phyloP scores from a whole-genome alignment of 2,329 filamentous ascomycete genomes.

The Tolypocladium sp. region DNA sequence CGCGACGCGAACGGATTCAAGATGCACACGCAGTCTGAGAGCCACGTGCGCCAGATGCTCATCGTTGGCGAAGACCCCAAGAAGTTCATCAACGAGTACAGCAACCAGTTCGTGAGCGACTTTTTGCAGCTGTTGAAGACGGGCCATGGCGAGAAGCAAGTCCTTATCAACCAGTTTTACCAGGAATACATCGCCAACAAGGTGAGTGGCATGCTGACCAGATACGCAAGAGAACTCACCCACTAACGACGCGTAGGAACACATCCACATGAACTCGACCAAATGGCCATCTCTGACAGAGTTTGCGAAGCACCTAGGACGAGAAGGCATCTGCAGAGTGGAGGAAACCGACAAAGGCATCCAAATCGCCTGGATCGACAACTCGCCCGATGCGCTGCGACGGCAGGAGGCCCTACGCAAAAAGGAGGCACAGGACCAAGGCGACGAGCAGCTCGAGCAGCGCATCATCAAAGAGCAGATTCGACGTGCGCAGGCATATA shows the following conservation, averaged over 20 bases:
- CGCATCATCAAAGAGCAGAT: conserved; percentile 78
- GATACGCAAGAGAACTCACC: background rate
- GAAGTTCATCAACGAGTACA: conserved; percentile 75
- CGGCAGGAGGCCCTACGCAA: conserved; percentile 71
- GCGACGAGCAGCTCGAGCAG: conserved; percentile 84
- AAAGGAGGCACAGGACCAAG: conserved; percentile 80
- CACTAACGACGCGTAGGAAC: conserved; percentile 34
- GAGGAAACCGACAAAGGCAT: conserved; percentile 84
- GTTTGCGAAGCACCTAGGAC: conserved; percentile 77
- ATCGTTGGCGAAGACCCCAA: conserved; percentile 80
- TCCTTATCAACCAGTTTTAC: conserved; percentile 89
- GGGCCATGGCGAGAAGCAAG: conserved; percentile 80
- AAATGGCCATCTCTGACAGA: conserved; percentile 83
- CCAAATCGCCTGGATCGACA: conserved; percentile 85
- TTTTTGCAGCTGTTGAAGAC: conserved; percentile 72
- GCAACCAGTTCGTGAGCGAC: conserved; percentile 69
- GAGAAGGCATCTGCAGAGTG: conserved; percentile 80
- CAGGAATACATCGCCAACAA: conserved; percentile 86
- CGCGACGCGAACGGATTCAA: conserved; percentile 88
- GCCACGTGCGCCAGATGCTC: conserved; percentile 82
- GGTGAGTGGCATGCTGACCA: background rate
- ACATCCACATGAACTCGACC: conserved; percentile 91
- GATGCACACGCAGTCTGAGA: conserved; percentile 77
- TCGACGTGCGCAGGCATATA: conserved; percentile 54
- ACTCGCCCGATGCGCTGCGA: conserved; percentile 74